Percentiles rank a stretch among this genome's conserved stretches.
Conservation (phyloP, 441 rosid species). For the Raphanus hybrid region DNA sequence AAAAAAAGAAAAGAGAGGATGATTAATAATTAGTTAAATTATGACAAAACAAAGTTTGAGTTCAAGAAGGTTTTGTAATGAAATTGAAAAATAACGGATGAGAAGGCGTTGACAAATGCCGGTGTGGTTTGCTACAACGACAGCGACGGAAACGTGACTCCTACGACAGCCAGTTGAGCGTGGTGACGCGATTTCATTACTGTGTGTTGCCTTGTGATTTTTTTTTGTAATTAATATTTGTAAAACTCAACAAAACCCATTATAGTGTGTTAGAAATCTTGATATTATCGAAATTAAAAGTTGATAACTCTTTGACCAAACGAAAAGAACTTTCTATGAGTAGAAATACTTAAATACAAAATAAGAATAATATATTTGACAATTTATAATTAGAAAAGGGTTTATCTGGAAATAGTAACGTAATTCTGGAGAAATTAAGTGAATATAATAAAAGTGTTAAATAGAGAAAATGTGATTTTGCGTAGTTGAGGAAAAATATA, state of each 20-base stretch:
- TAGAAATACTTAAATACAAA: not conserved
- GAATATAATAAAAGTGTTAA: too few relatives aligned
- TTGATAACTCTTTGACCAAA: not conserved
- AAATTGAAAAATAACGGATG: not conserved
- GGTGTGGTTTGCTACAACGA: slow-evolving; percentile 31
- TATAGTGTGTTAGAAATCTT: not conserved
- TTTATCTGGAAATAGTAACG: too few relatives aligned
- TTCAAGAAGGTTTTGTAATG: not conserved
- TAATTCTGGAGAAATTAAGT: too few relatives aligned
- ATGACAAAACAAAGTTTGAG: not conserved
- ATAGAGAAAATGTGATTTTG: not conserved
- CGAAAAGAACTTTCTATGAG: not conserved
- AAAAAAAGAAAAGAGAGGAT: not conserved
- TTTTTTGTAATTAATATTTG: not conserved
- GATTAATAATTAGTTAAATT: slow-evolving; percentile 15
- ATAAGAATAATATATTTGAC: not conserved
- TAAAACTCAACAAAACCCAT: not conserved
- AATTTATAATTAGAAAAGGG: not conserved
- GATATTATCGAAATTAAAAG: not conserved
- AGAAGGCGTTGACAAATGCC: slow-evolving; percentile 26
- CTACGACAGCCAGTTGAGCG: slow-evolving; percentile 28
- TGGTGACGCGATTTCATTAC: slow-evolving; percentile 21
- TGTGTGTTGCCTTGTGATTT: not conserved
- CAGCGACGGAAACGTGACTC: slow-evolving; percentile 37
- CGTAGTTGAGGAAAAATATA: not conserved